phyloP scores from a whole-genome alignment of 495 filamentous ascomycete genomes.

The Acidomyces sp. region DNA sequence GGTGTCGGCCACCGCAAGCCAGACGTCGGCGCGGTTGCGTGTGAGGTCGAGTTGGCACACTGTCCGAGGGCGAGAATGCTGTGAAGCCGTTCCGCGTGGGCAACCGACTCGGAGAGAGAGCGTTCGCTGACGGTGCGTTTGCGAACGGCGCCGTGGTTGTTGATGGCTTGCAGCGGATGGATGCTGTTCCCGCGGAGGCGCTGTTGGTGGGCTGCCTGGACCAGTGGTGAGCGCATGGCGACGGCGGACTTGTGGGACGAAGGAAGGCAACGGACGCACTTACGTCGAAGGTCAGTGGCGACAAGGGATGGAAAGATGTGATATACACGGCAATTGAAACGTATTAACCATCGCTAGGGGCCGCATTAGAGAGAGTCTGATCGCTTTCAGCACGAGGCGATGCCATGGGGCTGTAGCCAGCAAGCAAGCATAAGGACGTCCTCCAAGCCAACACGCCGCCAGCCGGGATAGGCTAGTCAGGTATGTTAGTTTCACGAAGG shows the following conservation, averaged over 20 bases:
- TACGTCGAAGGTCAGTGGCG: neutral
- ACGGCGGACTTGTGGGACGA: neutral
- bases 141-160: slow-evolving; percentile 12
- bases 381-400: neutral
- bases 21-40: neutral
- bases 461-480: neutral
- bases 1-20: slow-evolving; percentile 16
- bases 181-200: no score
- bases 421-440: neutral
- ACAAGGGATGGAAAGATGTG: neutral
- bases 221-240: slow-evolving; percentile 16
- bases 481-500: slow-evolving; percentile 5
- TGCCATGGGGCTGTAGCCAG: slow-evolving; percentile 6
- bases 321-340: neutral
- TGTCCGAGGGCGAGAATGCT: slow-evolving; percentile 7
- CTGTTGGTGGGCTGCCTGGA: slow-evolving; percentile 11
- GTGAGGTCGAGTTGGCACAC: neutral
- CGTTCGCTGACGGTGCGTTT: slow-evolving; percentile 12
- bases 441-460: neutral
- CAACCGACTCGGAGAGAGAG: slow-evolving; percentile 4
- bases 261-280: neutral
- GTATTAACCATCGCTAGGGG: neutral
- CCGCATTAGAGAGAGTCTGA: neutral
- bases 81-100: slow-evolving; percentile 15
- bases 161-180: slow-evolving; percentile 11